phyloP scores from a whole-genome alignment of 441 rosid species.

The Metrosideros polymorpha region DNA sequence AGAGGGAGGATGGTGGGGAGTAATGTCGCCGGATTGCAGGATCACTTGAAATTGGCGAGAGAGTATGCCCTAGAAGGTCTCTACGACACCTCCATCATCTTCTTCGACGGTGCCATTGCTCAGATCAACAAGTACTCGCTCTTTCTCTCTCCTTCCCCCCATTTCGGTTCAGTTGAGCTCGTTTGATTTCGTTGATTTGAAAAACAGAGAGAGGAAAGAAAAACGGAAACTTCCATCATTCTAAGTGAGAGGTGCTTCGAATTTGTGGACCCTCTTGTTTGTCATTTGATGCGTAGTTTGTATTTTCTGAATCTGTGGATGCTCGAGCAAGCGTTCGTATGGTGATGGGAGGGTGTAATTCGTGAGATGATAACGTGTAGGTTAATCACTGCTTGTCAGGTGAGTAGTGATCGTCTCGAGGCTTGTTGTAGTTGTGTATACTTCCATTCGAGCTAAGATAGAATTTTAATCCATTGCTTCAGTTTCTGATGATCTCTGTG shows the following conservation, averaged over 20 bases:
- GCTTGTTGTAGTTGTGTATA: background rate
- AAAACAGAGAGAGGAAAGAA: background rate
- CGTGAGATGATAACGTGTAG: background rate
- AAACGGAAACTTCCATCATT: background rate
- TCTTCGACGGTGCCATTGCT: conserved; percentile 99
- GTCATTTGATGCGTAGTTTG: background rate
- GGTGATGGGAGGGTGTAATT: background rate
- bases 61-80: conserved; percentile 97
- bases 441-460: background rate
- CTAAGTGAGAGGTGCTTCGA: background rate
- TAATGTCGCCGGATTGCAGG: conserved; percentile 74
- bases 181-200: background rate
- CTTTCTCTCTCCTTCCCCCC: background rate
- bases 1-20: conserved; percentile 45
- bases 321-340: background rate
- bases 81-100: conserved; percentile 93
- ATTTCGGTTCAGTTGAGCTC: background rate
- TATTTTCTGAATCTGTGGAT: background rate
- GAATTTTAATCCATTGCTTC: background rate
- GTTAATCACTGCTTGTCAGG: background rate
- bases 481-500: background rate
- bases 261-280: background rate
- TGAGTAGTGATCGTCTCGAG: background rate
- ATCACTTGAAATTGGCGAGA: conserved; percentile 91
- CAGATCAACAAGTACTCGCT: conserved; percentile 90